Evolutionary conservation across 2,329 filamentous ascomycete species (phyloP).

Genomic region (Apiospora arundinis): DNA sequence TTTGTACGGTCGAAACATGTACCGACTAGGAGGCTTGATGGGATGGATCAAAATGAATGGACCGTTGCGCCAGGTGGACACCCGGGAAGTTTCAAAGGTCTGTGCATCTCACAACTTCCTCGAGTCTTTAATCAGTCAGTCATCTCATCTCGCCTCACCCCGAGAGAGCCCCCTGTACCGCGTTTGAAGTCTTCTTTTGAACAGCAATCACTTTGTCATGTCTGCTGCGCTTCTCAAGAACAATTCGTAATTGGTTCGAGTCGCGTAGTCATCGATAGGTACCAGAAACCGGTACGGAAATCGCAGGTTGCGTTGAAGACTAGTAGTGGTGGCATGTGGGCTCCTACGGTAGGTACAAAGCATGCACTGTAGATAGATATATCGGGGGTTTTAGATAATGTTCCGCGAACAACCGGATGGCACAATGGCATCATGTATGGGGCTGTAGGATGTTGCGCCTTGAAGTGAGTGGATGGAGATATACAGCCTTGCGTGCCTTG

Average conservation of each 20-base stretch:
- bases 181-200: background rate
- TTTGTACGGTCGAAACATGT: background rate
- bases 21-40: constrained; percentile 13
- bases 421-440: constrained; percentile 16
- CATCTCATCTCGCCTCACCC: constrained; percentile 6
- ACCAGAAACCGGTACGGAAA: background rate
- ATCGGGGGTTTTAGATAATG: background rate
- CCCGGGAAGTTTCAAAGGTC: constrained; percentile 15
- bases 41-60: constrained; percentile 11
- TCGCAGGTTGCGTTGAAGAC: background rate
- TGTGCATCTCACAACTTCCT: constrained; percentile 17
- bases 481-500: background rate
- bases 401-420: background rate
- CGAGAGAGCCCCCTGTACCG: background rate
- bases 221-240: background rate
- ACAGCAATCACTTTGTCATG: background rate
- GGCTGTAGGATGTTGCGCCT: background rate
- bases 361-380: background rate
- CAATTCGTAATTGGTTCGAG: background rate
- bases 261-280: background rate
- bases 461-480: background rate
- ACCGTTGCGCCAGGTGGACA: constrained; percentile 9
- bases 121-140: background rate
- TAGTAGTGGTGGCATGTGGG: background rate
- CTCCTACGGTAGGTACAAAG: background rate